phyloP scores from a whole-genome alignment of 306 rosid genomes.

The Prunus mira region DNA sequence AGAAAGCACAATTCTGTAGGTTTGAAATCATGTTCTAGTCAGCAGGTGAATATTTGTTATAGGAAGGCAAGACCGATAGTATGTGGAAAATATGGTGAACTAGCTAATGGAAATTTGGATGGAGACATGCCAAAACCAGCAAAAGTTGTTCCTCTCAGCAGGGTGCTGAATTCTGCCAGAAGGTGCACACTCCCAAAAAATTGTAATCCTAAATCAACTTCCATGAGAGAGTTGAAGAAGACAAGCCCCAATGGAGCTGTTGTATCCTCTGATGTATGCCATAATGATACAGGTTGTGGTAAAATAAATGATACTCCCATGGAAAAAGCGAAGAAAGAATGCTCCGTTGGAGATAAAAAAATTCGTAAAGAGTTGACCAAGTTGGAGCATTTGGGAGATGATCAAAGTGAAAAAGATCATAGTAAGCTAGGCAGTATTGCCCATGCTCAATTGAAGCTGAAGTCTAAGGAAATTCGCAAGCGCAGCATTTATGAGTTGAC shows the following conservation, averaged over 20 bases:
- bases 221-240: slow-evolving; percentile 33
- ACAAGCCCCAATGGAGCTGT: slow-evolving; percentile 18
- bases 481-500: slow-evolving; percentile 65
- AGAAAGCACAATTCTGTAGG: slow-evolving; percentile 9
- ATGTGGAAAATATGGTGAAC: slow-evolving; percentile 62
- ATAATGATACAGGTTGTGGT: slow-evolving; percentile 15
- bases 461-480: slow-evolving; percentile 44
- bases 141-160: slow-evolving; percentile 55
- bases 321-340: slow-evolving; percentile 20
- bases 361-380: slow-evolving; percentile 11
- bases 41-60: slow-evolving; percentile 24
- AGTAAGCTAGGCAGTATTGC: slow-evolving; percentile 14
- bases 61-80: slow-evolving; percentile 49
- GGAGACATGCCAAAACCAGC: slow-evolving; percentile 40
- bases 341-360: slow-evolving; percentile 21
- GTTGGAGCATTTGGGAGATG: slow-evolving; percentile 32
- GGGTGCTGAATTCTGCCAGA: slow-evolving; percentile 43
- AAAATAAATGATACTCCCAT: slow-evolving; percentile 20
- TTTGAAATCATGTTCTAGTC: slow-evolving; percentile 24
- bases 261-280: slow-evolving; percentile 16
- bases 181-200: slow-evolving; percentile 35
- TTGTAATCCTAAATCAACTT: slow-evolving; percentile 23
- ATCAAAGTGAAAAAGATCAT: slow-evolving; percentile 22
- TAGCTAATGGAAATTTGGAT: slow-evolving; percentile 27
- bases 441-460: slow-evolving; percentile 33